Base-by-base conservation (phyloP, 805 yeast species). In the Zygoascus tannicola region DNA sequence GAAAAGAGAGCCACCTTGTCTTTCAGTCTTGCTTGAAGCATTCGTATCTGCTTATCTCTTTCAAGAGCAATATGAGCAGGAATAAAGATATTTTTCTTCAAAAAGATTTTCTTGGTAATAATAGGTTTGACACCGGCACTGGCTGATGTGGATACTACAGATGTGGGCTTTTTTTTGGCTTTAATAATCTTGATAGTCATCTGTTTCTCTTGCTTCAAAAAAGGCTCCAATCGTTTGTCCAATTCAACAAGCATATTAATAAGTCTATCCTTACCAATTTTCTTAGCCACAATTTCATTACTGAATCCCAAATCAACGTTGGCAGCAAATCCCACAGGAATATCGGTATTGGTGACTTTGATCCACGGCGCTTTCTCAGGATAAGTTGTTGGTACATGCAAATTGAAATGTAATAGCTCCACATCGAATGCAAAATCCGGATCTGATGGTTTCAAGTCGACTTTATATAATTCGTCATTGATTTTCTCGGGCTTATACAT, bases 391-490 rank as follows among this genome's bases (percentile, higher is more conserved):
- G 90, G 85, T 3, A 82, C 65, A 32, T 68, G 59, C 26, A 83
- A 57, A 37, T 75, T 70, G 26, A 81, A 54, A 40, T 73, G 69
- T 44, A 82, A 65, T n/a, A 57, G 53, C 2, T 69, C 71, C 23
- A 82, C 59, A 43, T 79, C 85, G 54, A 69, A 81, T 0, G 87
- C 81, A 55, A 83, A 82, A 37, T 81, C 82, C 0, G 87, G 87
- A 56, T 81, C 88, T 0, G 80, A 67, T 0, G 88, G 88, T 5
- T 40, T 45, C 28, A 63, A 35, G 5, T 44, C 19, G 8, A 54
- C 30, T 12, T 40, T 38, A 35, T 35, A 49, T 3, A 40, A n/a
- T 16, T 22, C 36, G n/a, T 38, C 43, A 19, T 22, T 15, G 28
- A 39, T 16, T 22, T 38, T 37, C 22, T 4, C 22, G 5, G 19